Conservation (phyloP, 2,329 filamentous ascomycete species). For the Colletotrichum australisinense region DNA sequence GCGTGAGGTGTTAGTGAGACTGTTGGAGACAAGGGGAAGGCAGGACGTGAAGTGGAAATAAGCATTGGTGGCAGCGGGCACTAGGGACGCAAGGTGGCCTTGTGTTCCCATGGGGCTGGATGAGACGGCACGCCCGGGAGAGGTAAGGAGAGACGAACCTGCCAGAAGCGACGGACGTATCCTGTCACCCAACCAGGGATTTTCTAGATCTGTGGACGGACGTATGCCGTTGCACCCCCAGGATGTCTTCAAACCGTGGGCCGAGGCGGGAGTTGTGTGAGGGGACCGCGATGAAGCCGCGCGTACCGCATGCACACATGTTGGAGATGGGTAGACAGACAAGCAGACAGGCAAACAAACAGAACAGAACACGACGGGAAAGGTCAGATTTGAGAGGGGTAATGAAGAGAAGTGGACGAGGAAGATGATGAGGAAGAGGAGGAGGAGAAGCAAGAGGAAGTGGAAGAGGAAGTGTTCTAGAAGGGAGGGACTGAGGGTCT, state of each 20-base stretch:
- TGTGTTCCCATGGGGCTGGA: constrained; percentile 17
- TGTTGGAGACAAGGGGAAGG: background rate
- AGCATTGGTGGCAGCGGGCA: constrained; percentile 28
- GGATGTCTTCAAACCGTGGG: no score
- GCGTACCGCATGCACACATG: constrained; percentile 9
- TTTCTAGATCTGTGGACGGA: constrained; percentile 79
- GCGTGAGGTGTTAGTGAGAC: constrained; percentile 30
- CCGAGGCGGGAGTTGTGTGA: constrained; percentile 2
- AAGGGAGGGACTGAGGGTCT: background rate
- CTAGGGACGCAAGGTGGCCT: constrained; percentile 10
- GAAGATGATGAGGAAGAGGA: background rate
- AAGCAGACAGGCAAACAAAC: no score
- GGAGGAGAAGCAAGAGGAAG: background rate
- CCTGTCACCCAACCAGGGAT: constrained; percentile 92
- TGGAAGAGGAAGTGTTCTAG: background rate
- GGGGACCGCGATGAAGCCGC: constrained; percentile 1
- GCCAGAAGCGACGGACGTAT: constrained; percentile 97
- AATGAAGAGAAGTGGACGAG: background rate
- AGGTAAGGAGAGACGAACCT: constrained; percentile 70
- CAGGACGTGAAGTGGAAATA: constrained; percentile 20
- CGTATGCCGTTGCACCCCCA: no score
- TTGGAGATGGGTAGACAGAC: background rate
- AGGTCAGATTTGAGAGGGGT: background rate
- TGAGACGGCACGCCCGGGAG: constrained; percentile 22
- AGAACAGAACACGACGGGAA: background rate